These are phyloP conservation scores for Urtica urens DNA, from an alignment of 306 rosid genomes.

Conservation along the genomic window DNA sequence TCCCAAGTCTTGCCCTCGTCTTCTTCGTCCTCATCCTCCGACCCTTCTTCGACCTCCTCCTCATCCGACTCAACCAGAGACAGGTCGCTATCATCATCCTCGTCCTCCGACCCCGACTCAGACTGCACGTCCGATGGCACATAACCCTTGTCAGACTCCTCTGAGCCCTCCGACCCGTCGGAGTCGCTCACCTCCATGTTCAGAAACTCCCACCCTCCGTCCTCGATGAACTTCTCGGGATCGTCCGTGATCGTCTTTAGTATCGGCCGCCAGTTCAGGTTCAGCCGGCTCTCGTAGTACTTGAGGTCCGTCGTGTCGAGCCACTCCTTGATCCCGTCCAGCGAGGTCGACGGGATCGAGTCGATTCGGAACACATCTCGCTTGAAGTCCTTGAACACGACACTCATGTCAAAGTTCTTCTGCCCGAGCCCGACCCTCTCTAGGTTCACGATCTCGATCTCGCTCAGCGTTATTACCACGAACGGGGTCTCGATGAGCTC, in stretches of 20 bases:
- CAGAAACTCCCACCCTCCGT: slow-evolving; percentile 30
- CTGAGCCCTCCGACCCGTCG: slow-evolving; percentile 24
- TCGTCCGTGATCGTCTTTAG: slow-evolving; percentile 27
- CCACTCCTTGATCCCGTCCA: slow-evolving; percentile 32
- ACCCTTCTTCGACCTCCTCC: slow-evolving; percentile 20
- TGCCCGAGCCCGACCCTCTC: slow-evolving; percentile 34
- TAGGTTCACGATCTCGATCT: slow-evolving; percentile 28
- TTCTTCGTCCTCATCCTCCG: slow-evolving; percentile 17
- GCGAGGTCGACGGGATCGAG: slow-evolving; percentile 29
- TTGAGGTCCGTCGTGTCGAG: slow-evolving; percentile 29
- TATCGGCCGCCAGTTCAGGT: slow-evolving; percentile 30
- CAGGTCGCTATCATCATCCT: slow-evolving; percentile 21
- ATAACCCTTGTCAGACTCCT: slow-evolving; percentile 32
- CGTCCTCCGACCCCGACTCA: slow-evolving; percentile 27
- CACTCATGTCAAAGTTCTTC: slow-evolving; percentile 26
- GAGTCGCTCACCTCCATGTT: slow-evolving; percentile 32
- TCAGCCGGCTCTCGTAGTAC: slow-evolving; percentile 29
- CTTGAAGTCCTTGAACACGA: slow-evolving; percentile 29
- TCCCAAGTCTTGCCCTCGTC: slow-evolving; percentile 31
- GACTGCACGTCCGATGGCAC: slow-evolving; percentile 31
- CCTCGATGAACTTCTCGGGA: slow-evolving; percentile 31
- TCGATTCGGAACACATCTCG: slow-evolving; percentile 27
- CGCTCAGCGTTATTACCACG: slow-evolving; percentile 27
- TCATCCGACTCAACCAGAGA: slow-evolving; percentile 30
- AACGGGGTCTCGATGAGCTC: slow-evolving; percentile 31